Evolutionary conservation across 768 basidiomycete species (phyloP).

Genomic region (Erythrobasidium yunnanense): DNA sequence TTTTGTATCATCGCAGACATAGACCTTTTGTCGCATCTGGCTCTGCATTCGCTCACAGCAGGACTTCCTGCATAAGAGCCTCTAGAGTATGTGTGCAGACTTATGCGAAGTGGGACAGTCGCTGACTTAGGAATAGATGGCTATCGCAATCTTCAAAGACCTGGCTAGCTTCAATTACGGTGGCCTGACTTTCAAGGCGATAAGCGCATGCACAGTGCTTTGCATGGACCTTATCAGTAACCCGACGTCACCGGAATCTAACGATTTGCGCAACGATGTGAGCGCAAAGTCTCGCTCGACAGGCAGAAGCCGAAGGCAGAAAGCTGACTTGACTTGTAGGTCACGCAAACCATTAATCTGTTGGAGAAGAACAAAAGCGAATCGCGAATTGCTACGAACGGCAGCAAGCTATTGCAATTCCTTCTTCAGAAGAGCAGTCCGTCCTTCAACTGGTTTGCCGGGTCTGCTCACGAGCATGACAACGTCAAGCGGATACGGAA

Average conservation of each 20-base stretch:
- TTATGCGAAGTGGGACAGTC: background rate
- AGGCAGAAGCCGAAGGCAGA: too few species aligned
- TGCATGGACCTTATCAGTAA: slow-evolving; percentile 1
- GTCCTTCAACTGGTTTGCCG: background rate
- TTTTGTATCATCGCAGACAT: background rate
- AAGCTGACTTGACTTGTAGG: too few species aligned
- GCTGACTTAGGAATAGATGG: background rate
- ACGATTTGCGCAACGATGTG: background rate
- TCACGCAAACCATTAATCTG: background rate
- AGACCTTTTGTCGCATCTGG: background rate
- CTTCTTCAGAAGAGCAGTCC: background rate
- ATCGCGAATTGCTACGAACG: background rate
- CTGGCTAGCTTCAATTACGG: background rate
- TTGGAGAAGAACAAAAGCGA: background rate
- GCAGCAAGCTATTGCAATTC: background rate
- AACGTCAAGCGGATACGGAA: too few species aligned
- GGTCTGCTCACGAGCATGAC: too few species aligned
- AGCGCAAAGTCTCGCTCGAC: too few species aligned
- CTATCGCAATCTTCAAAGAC: background rate
- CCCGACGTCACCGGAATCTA: background rate
- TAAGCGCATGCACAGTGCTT: background rate
- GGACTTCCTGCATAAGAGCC: background rate
- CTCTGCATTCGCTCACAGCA: background rate
- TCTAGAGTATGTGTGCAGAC: background rate
- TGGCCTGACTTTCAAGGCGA: slow-evolving; percentile 4